Evolutionary conservation across 2,329 filamentous ascomycete genomes (phyloP), one percentile per base, ranked within the genome.

Genomic region (Sporothrix protearum): DNA sequence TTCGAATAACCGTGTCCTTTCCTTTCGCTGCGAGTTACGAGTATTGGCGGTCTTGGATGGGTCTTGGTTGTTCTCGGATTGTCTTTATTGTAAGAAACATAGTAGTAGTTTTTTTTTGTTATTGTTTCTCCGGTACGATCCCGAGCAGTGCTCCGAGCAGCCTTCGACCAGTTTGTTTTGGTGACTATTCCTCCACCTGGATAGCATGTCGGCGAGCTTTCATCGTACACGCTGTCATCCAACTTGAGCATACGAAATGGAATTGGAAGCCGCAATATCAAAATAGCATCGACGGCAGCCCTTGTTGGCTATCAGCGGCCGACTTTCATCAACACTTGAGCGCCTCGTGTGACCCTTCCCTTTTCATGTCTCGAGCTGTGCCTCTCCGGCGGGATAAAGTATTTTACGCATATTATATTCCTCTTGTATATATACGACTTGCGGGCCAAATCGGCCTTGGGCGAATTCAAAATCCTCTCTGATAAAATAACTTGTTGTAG

Each of bases 181-280:
- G 42, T 10, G 42, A 14, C 53, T 57, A 16, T 14, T 57, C 28
- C 19, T 30, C 19, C 30, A 57, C 28, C 49, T 12, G 22, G 14
- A 55, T 30, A 55, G 51, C 51, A 16, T 28, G 51, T 25, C 10
- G 16, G 42, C 42, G 14, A 14, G 42, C 4, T 28, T 33, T 16
- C 49, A 57, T n/a, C n/a, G n/a, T n/a, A n/a, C n/a, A 57, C 3
- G 33, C 16, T 57, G 33, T 42, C n/a, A 63, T 25, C 19, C 57
- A 63, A 7, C 57, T 63, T 63, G n/a, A n/a, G n/a, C n/a, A n/a
- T n/a, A 42, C 57, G 57, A 63, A n/a, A 63, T 42, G 57, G 22
- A 42, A 63, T 63, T 42, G 57, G 33, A 42, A 63, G 9, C n/a
- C 5, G 28, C 28, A 57, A 57, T 57, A 12, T 42, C 55, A 25